phyloP scores from a whole-genome alignment of 2,329 filamentous ascomycete species.

The Fusarium albidum region DNA sequence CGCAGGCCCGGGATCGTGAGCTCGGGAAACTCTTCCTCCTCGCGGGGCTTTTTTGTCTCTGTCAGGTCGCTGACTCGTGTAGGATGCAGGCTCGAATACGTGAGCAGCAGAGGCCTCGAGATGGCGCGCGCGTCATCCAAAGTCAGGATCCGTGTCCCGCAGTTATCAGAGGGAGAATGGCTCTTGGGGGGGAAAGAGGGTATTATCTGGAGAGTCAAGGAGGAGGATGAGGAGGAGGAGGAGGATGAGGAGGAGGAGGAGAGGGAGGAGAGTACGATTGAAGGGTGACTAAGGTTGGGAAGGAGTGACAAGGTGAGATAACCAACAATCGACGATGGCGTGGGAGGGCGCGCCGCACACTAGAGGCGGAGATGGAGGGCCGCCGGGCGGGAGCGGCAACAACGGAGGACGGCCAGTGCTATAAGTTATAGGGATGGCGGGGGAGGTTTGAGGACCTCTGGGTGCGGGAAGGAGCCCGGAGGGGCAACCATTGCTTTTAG shows the following conservation, averaged over 20 bases:
- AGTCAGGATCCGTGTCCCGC: conserved; percentile 25
- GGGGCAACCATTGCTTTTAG: conserved; percentile 17
- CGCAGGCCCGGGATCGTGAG: conserved; percentile 29
- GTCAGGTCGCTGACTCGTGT: conserved; percentile 20
- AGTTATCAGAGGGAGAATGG: conserved; percentile 24
- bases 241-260: conserved; percentile 1
- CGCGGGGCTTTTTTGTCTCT: conserved; percentile 15
- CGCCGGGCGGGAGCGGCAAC: conserved; percentile 9
- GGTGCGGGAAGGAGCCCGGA: conserved; percentile 23
- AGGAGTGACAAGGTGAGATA: conserved; percentile 13
- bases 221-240: conserved; percentile 1
- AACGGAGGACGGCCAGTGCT: conserved; percentile 18
- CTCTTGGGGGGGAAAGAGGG: no score
- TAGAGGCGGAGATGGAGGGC: conserved; percentile 30
- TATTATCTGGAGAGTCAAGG: conserved; percentile 21
- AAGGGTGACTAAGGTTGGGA: conserved; percentile 14
- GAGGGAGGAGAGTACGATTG: neutral
- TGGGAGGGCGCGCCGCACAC: conserved; percentile 8
- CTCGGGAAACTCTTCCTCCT: conserved; percentile 21
- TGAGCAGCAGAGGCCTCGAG: conserved; percentile 24
- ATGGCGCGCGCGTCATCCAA: conserved; percentile 25
- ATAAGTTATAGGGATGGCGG: conserved; percentile 24
- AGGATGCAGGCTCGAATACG: conserved; percentile 12
- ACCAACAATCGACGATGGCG: conserved; percentile 15
- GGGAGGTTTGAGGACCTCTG: conserved; percentile 33